Evolutionary conservation across 352 stramenopile species (phyloP).

Genomic region (Pythium biforme): DNA sequence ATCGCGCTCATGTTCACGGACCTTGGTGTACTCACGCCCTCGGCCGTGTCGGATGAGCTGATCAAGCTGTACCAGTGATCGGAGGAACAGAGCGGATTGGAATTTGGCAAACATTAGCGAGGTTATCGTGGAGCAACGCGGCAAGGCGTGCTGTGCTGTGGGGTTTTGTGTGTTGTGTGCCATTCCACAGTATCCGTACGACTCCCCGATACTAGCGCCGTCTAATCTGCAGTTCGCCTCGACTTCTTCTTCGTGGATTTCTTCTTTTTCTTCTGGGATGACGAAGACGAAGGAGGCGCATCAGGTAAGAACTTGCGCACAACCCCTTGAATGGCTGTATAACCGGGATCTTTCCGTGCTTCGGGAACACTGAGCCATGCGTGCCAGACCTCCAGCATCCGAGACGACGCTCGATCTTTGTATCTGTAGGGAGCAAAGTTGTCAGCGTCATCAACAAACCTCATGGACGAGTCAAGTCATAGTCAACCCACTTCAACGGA

Average conservation of each 20-base stretch:
- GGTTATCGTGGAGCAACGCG: background rate
- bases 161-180: background rate
- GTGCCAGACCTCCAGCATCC: constrained; percentile 74
- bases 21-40: constrained; percentile 96
- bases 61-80: constrained; percentile 97
- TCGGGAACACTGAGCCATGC: constrained; percentile 53
- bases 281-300: background rate
- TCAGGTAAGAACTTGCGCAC: constrained; percentile 49
- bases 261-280: constrained; percentile 13
- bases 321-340: constrained; percentile 44
- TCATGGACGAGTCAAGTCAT: background rate
- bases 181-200: too few relatives aligned
- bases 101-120: background rate
- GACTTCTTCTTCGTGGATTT: constrained; percentile 16
- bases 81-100: background rate
- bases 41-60: constrained; percentile 97
- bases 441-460: background rate
- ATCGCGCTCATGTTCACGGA: constrained; percentile 99
- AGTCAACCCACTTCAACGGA: constrained; percentile 37
- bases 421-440: constrained; percentile 31
- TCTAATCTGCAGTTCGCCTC: background rate
- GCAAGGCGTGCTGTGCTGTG: background rate
- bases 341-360: constrained; percentile 48
- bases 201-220: too few relatives aligned
- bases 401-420: constrained; percentile 60